Conservation (phyloP, 176 grass and related monocot genomes). For the Oryza punctata region DNA sequence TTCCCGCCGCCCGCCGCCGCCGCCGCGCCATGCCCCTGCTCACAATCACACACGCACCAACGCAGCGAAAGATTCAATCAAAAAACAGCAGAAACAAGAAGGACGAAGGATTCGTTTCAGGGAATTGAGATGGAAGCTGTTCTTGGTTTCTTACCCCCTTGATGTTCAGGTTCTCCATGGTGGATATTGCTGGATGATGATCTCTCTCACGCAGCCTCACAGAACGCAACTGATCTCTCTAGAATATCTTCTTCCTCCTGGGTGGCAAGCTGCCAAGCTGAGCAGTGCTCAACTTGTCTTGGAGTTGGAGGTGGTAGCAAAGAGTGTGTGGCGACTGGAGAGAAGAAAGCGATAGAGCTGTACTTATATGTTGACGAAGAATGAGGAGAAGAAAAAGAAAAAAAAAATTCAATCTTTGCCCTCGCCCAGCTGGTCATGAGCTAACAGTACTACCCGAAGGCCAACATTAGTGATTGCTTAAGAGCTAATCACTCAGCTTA, state of each 20-base stretch:
- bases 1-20: constrained; percentile 7
- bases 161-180: constrained; percentile 69
- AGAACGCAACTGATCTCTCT: neutral
- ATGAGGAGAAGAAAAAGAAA: neutral
- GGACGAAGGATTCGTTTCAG: neutral
- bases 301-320: neutral
- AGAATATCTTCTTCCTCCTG: neutral
- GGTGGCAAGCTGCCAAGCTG: constrained; percentile 15
- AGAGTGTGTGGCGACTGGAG: constrained; percentile 8
- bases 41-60: neutral
- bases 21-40: constrained; percentile 13
- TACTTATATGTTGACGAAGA: constrained; percentile 38
- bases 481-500: constrained; percentile 20
- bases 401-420: neutral
- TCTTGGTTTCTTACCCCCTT: constrained; percentile 54
- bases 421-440: constrained; percentile 30
- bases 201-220: neutral
- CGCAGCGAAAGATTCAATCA: neutral
- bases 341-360: neutral
- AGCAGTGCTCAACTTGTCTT: constrained; percentile 40
- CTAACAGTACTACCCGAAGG: constrained; percentile 7
- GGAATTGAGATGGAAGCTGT: constrained; percentile 3
- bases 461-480: constrained; percentile 34
- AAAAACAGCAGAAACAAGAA: neutral
- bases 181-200: constrained; percentile 15